A percentile compares a stretch with the other conserved stretches of the same genome.
Evolutionary conservation across 495 filamentous ascomycete genomes (phyloP).

Genomic region (Ascodesmis nigricans): DNA sequence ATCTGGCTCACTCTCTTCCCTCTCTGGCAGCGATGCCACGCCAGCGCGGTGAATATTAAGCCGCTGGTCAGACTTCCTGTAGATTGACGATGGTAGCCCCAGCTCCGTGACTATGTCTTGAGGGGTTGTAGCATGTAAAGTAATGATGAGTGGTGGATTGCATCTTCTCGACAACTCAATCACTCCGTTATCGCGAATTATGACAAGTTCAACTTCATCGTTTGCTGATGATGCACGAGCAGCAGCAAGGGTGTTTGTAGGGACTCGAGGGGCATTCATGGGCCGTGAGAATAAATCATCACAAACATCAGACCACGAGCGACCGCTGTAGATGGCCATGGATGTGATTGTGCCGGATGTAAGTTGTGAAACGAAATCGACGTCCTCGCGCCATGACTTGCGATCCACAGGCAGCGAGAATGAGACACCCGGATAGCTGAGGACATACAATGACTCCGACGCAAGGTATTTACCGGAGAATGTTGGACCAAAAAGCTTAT

Average conservation of each 20-base stretch:
- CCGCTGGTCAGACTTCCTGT: slow-evolving; percentile 74
- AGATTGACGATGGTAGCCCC: slow-evolving; percentile 85
- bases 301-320: slow-evolving; percentile 69
- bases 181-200: slow-evolving; percentile 48
- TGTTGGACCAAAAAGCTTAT: slow-evolving; percentile 71
- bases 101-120: slow-evolving; percentile 80
- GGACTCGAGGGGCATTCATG: slow-evolving; percentile 41
- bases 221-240: slow-evolving; percentile 19
- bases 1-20: slow-evolving; percentile 56
- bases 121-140: slow-evolving; percentile 57
- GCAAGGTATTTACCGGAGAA: slow-evolving; percentile 78
- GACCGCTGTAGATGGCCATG: slow-evolving; percentile 72
- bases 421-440: slow-evolving; percentile 84
- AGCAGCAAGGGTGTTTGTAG: slow-evolving; percentile 26
- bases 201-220: slow-evolving; percentile 65
- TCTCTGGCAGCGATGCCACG: slow-evolving; percentile 31
- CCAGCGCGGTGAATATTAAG: slow-evolving; percentile 63
- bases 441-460: slow-evolving; percentile 43
- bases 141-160: slow-evolving; percentile 39
- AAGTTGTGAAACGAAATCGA: slow-evolving; percentile 69
- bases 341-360: slow-evolving; percentile 63
- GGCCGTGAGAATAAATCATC: slow-evolving; percentile 49
- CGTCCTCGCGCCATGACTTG: slow-evolving; percentile 56
- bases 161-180: slow-evolving; percentile 50
- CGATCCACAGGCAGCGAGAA: slow-evolving; percentile 68